These are phyloP conservation scores for Blepharisma stoltei DNA, from an alignment of 73 alveolate species.

Conservation along the genomic window DNA sequence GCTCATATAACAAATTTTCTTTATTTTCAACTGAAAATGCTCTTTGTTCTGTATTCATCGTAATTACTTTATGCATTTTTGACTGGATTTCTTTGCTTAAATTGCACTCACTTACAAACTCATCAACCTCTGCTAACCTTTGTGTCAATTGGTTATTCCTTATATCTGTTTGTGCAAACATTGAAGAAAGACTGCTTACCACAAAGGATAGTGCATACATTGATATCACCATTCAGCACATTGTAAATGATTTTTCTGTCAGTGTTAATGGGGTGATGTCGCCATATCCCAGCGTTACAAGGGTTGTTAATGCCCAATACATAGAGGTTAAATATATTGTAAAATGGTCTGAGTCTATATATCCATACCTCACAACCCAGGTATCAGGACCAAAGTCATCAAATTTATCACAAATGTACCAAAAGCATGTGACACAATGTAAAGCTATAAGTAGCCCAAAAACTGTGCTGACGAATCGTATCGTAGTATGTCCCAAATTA, in stretches of 20 bases:
- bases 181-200: constrained; percentile 2
- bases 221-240: constrained; percentile 24
- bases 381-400: constrained; percentile 25
- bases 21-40: neutral
- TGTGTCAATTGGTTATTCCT: neutral
- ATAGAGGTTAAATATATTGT: neutral
- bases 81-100: neutral
- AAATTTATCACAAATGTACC: constrained; percentile 4
- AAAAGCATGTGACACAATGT: neutral
- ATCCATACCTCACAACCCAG: neutral
- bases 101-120: neutral
- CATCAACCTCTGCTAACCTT: neutral
- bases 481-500: constrained; percentile 2
- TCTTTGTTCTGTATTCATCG: neutral
- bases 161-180: neutral
- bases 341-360: constrained; percentile 2
- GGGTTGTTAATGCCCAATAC: constrained; percentile 29
- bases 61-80: neutral
- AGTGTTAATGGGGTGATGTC: constrained; percentile 26
- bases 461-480: neutral
- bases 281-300: constrained; percentile 24
- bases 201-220: constrained; percentile 3
- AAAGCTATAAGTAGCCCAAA: neutral
- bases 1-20: neutral
- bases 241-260: neutral